Evolutionary conservation across 2,329 filamentous ascomycete genomes (phyloP), one percentile per base, ranked within the genome.

Genomic region (Apiospora pterosperma): DNA sequence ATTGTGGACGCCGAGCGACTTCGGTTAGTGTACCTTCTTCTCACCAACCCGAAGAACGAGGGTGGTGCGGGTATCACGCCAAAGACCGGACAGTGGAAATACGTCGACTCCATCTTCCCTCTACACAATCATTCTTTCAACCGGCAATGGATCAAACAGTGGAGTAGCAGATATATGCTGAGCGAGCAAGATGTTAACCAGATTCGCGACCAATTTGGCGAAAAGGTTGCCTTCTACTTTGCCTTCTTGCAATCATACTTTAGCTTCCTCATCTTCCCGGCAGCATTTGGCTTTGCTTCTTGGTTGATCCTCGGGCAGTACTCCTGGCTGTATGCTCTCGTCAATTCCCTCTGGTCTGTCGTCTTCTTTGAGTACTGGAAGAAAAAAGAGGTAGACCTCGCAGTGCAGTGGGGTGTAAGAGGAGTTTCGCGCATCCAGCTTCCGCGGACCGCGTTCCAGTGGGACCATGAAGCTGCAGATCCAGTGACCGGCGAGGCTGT

Each of bases 301-400:
- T 97, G 93, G 92, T 77, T 94, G 36, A 81, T 97, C n/a, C 82
- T 97, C 0, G 93, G 93, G 10, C 87, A 90, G 64, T 98, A 93
- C 78, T 97, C 94, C 1, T 86, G 89, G 64, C 77, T 93, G 61
- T 97, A 96, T 71, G 92, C 91, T 16, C 76, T 94, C 1, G 83
- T 90, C 55, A 94, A 90, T 74, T 90, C 89, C 38, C 80, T 97
- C n/a, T 97, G 94, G 92, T 90, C 90, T 64, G 89, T 96, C 3
- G 81, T 95, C 59, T 97, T 97, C 74, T 91, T 97, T 64, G 95
- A 98, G 75, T 97, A 92, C 77, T 98, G 95, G 95, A 97, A 96
- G 80, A 91, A 95, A 72, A 92, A 96, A 76, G 93, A 98, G 77
- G 83, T 89, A 1, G 94, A 98, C 73, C 82, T 98, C 8, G 90